Evolutionary conservation across 257 asterid genomes (phyloP).

Genomic region (Rauvolfia tetraphylla): DNA sequence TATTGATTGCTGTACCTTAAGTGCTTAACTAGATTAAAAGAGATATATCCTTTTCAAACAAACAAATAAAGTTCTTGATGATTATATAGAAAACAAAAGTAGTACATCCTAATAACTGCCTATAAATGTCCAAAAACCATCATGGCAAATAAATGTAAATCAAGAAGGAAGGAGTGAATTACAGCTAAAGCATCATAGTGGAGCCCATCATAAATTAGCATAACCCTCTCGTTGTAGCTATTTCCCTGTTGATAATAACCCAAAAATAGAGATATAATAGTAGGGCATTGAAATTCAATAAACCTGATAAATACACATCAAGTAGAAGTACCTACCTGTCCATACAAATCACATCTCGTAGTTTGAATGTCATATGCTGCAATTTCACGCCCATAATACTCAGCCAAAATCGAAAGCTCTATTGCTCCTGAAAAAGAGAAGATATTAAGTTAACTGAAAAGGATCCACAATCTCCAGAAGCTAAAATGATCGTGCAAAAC

Average conservation of each 20-base stretch:
- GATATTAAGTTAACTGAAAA: constrained; percentile 15
- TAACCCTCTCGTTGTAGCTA: constrained; percentile 71
- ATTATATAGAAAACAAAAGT: background rate
- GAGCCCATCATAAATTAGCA: constrained; percentile 95
- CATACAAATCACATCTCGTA: constrained; percentile 88
- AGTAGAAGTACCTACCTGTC: constrained; percentile 57
- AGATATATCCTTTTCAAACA: background rate
- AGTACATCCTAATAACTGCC: background rate
- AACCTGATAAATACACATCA: constrained; percentile 12
- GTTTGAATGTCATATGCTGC: constrained; percentile 97
- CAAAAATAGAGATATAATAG: constrained; percentile 9
- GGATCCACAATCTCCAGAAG: constrained; percentile 5
- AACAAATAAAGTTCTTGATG: background rate
- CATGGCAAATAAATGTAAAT: constrained; percentile 13
- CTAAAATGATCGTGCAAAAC: background rate
- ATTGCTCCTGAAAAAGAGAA: constrained; percentile 64
- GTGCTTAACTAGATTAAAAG: background rate
- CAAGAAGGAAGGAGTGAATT: constrained; percentile 29
- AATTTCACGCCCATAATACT: constrained; percentile 76
- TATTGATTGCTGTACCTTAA: background rate
- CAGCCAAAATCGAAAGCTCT: constrained; percentile 84
- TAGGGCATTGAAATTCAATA: background rate
- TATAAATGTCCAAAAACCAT: background rate
- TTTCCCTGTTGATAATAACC: constrained; percentile 47
- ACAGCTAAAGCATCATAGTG: constrained; percentile 97